Evolutionary conservation across 306 rosid genomes (phyloP).

Genomic region (Prinsepia uniflora): DNA sequence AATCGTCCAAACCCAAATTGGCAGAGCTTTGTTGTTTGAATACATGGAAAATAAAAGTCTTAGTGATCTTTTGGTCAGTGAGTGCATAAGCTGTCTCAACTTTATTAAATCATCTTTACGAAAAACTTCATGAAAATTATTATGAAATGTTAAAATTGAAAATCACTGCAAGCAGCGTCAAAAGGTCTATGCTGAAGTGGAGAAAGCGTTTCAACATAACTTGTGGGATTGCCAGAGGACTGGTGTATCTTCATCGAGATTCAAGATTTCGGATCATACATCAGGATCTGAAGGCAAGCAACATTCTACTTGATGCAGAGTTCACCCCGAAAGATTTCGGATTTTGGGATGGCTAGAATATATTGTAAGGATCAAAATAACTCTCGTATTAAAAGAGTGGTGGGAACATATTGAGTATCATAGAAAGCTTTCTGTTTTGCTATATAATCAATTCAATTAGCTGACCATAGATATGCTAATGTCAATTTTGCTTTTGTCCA

Average conservation of each 20-base stretch:
- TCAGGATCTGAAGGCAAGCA: constrained; percentile 44
- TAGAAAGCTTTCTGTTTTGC: not conserved
- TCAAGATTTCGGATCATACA: constrained; percentile 45
- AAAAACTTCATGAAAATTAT: not conserved
- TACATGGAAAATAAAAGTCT: constrained; percentile 71
- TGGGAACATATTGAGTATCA: constrained; percentile 62
- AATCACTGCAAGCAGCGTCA: constrained; percentile 34
- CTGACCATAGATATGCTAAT: not conserved
- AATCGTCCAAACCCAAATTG: too few relatives aligned
- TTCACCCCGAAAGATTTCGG: constrained; percentile 72
- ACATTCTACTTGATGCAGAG: constrained; percentile 56
- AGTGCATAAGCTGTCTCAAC: constrained; percentile 17
- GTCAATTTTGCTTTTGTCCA: not conserved
- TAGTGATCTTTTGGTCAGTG: constrained; percentile 57
- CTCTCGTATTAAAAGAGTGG: constrained; percentile 63
- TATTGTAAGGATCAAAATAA: constrained; percentile 48
- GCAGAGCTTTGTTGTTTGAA: not conserved
- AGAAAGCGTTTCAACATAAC: constrained; percentile 50
- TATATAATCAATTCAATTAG: not conserved
- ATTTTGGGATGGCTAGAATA: constrained; percentile 80
- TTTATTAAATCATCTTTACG: not conserved
- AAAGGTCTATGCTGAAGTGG: constrained; percentile 42
- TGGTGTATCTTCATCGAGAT: constrained; percentile 76
- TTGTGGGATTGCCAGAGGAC: constrained; percentile 70
- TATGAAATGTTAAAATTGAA: not conserved